phyloP scores from a whole-genome alignment of 495 filamentous ascomycete species.

The Lentithecium fluviatile region DNA sequence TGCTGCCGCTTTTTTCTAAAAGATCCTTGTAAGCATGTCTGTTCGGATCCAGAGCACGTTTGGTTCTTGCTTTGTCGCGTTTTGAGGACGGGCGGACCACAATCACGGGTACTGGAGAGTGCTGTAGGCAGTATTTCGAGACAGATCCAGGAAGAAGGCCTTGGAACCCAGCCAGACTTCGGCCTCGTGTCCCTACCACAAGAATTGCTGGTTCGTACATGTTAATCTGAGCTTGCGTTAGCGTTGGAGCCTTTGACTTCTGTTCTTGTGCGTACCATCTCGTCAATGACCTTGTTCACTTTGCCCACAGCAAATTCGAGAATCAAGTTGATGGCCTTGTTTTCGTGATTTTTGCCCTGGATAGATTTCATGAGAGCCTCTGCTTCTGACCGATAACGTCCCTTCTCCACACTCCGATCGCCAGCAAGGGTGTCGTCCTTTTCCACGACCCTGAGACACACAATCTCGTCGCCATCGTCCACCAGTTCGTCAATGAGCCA shows the following conservation, averaged over 20 bases:
- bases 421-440: conserved; percentile 73
- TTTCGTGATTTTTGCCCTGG: conserved; percentile 67
- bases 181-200: conserved; percentile 89
- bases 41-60: conserved; percentile 75
- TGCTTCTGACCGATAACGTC: conserved; percentile 77
- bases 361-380: conserved; percentile 66
- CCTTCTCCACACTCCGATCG: conserved; percentile 66
- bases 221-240: conserved; percentile 63
- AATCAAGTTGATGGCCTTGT: conserved; percentile 82
- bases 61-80: conserved; percentile 86
- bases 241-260: neutral
- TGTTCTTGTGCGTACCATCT: conserved; percentile 65
- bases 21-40: conserved; percentile 80
- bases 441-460: conserved; percentile 89
- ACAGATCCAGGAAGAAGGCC: conserved; percentile 89
- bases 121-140: conserved; percentile 94
- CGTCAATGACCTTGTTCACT: conserved; percentile 86
- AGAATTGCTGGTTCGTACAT: conserved; percentile 93
- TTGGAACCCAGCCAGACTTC: conserved; percentile 83
- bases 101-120: conserved; percentile 94
- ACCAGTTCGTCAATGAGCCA: conserved; percentile 95
- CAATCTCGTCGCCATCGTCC: conserved; percentile 94
- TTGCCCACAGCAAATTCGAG: conserved; percentile 91
- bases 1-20: conserved; percentile 56
- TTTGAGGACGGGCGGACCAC: conserved; percentile 90